A percentile compares a stretch with the other conserved stretches of the same genome.
These are phyloP conservation scores for Verticillium alfalfae DNA, from an alignment of 2,329 filamentous ascomycete genomes.

Conservation along the genomic window DNA sequence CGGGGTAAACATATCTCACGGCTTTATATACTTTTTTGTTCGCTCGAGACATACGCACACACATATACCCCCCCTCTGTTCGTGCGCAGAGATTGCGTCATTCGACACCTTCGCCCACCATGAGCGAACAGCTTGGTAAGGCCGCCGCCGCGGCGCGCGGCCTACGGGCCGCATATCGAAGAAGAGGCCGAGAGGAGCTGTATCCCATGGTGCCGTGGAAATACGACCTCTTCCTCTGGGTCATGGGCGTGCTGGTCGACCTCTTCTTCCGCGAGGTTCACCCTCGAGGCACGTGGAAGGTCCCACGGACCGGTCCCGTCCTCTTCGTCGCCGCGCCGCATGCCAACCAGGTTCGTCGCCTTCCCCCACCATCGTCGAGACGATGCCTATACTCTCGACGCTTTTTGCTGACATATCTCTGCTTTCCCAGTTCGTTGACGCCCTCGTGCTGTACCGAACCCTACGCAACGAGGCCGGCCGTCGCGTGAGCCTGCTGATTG, in stretches of 20 bases:
- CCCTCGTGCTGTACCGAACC: conserved; percentile 85
- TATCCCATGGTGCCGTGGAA: conserved; percentile 65
- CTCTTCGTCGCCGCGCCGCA: conserved; percentile 96
- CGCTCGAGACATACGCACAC: neutral
- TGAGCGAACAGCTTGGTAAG: conserved; percentile 5
- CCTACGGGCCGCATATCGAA: conserved; percentile 18
- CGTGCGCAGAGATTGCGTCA: neutral
- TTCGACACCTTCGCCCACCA: neutral
- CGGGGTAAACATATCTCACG: neutral
- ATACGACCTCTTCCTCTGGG: conserved; percentile 74
- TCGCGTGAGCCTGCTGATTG: conserved; percentile 87
- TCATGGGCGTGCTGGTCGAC: conserved; percentile 78
- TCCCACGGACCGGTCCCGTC: conserved; percentile 80
- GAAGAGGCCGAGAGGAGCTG: conserved; percentile 43
- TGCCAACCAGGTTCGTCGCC: conserved; percentile 75
- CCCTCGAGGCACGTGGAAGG: conserved; percentile 89
- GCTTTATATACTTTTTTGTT: neutral
- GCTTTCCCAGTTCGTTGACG: conserved; percentile 75
- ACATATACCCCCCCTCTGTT: neutral
- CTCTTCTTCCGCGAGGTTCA: conserved; percentile 98
- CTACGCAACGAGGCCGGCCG: conserved; percentile 81
- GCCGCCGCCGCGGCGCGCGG: conserved; percentile 11
- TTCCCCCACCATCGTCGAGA: neutral
- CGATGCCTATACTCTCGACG: too few relatives aligned
- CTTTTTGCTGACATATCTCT: neutral